Conservation (phyloP, 257 asterid genomes). For the Solanum clarkiae region DNA sequence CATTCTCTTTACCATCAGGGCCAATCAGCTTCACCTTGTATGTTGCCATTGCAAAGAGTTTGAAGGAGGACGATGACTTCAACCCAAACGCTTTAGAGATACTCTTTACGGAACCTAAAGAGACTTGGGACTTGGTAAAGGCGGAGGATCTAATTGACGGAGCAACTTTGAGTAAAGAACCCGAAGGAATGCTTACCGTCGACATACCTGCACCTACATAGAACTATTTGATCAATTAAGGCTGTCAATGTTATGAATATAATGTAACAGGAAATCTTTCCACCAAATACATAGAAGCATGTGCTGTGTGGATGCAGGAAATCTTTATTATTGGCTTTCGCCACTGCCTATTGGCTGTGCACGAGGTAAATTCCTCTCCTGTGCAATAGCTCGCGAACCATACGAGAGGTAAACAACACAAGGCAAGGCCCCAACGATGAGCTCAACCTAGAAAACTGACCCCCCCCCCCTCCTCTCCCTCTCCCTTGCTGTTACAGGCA, state of each 20-base stretch:
- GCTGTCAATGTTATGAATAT: neutral
- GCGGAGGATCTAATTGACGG: neutral
- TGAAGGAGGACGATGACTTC: neutral
- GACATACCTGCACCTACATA: slow-evolving; percentile 7
- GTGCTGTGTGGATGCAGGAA: neutral
- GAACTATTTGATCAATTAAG: neutral
- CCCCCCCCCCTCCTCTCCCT: too few species aligned
- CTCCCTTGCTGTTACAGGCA: neutral
- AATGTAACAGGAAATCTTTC: neutral
- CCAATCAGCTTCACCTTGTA: slow-evolving; percentile 28
- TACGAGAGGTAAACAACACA: neutral
- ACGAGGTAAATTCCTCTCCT: neutral
- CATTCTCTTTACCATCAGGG: slow-evolving; percentile 24
- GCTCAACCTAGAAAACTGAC: neutral
- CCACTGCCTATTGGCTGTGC: too few species aligned
- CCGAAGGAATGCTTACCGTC: slow-evolving; percentile 6
- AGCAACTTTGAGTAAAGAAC: neutral
- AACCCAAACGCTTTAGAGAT: slow-evolving; percentile 10
- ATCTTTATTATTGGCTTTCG: neutral
- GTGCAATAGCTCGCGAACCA: neutral
- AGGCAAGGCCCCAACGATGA: neutral
- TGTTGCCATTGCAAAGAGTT: slow-evolving; percentile 14
- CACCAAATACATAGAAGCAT: neutral
- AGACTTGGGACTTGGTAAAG: neutral
- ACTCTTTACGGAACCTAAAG: slow-evolving; percentile 13